phyloP scores from a whole-genome alignment of 495 filamentous ascomycete species.

The Xylaria flabelliformis region DNA sequence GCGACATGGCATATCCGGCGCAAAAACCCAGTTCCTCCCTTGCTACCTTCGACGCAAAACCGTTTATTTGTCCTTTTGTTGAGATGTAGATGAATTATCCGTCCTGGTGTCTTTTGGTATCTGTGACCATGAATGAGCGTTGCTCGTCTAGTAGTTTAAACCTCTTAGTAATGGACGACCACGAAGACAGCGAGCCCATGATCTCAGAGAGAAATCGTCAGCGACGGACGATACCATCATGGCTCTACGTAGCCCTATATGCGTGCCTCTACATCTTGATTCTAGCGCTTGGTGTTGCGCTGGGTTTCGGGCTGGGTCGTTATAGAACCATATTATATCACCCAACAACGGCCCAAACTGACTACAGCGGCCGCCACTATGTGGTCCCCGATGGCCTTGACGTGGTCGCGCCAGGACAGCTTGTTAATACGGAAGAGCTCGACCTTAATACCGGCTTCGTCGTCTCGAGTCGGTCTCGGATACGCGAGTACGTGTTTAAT shows the following conservation, averaged over 20 bases:
- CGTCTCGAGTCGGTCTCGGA: constrained; percentile 12
- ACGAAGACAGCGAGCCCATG: constrained; percentile 26
- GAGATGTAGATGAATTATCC: neutral
- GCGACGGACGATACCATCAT: constrained; percentile 28
- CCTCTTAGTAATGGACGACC: constrained; percentile 27
- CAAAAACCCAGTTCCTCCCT: constrained; percentile 28
- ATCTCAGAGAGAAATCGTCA: neutral
- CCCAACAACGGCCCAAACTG: neutral
- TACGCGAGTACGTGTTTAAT: constrained; percentile 41
- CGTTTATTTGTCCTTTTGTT: neutral
- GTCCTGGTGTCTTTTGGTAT: neutral
- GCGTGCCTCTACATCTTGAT: constrained; percentile 27
- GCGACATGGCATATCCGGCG: constrained; percentile 33
- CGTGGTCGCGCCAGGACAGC: constrained; percentile 26
- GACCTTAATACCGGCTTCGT: constrained; percentile 36
- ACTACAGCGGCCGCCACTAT: constrained; percentile 21
- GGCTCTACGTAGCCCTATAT: constrained; percentile 30
- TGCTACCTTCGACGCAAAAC: neutral
- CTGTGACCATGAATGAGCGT: constrained; percentile 26
- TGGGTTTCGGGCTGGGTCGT: constrained; percentile 35
- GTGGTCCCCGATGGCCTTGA: constrained; percentile 27
- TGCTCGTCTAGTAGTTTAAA: constrained; percentile 26
- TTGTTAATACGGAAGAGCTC: constrained; percentile 39
- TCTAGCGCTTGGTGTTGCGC: constrained; percentile 30
- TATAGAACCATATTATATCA: constrained; percentile 1